phyloP scores from a whole-genome alignment of 495 filamentous ascomycete genomes.

The Apodospora peruviana region DNA sequence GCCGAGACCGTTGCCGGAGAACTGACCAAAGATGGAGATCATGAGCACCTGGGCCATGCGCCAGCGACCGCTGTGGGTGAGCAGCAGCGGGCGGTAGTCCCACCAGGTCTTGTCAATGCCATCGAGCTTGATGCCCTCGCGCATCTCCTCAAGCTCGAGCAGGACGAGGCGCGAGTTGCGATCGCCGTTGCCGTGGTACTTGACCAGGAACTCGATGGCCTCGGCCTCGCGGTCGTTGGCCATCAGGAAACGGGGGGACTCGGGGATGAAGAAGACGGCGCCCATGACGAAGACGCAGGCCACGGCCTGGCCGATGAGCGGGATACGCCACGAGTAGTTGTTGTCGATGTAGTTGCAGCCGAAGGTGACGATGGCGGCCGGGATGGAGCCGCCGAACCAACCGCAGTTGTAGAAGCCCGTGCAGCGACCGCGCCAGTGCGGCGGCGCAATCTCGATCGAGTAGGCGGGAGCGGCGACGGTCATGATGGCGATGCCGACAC shows the following conservation, averaged over 20 bases:
- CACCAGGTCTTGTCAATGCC: slow-evolving; percentile 49
- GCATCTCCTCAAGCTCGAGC: slow-evolving; percentile 55
- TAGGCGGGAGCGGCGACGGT: slow-evolving; percentile 44
- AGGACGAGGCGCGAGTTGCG: slow-evolving; percentile 47
- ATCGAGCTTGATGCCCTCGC: slow-evolving; percentile 49
- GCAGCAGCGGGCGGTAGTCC: slow-evolving; percentile 39
- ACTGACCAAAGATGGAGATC: slow-evolving; percentile 51
- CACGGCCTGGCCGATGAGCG: slow-evolving; percentile 40
- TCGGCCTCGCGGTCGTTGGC: slow-evolving; percentile 47
- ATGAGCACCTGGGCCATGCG: slow-evolving; percentile 42
- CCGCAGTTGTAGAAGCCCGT: slow-evolving; percentile 49
- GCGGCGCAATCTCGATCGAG: slow-evolving; percentile 42
- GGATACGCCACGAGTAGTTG: slow-evolving; percentile 41
- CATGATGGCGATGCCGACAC: slow-evolving; percentile 46
- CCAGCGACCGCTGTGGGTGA: slow-evolving; percentile 43
- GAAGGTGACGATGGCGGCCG: slow-evolving; percentile 40
- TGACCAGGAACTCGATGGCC: slow-evolving; percentile 48
- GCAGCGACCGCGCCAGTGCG: slow-evolving; percentile 45
- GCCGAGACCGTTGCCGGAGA: slow-evolving; percentile 44
- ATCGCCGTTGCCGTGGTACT: slow-evolving; percentile 55
- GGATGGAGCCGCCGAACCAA: slow-evolving; percentile 47
- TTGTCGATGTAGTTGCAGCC: slow-evolving; percentile 36
- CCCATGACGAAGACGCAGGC: slow-evolving; percentile 43
- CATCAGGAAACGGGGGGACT: slow-evolving; percentile 59
- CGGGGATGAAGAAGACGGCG: slow-evolving; percentile 55